Evolutionary conservation across 2,329 filamentous ascomycete genomes (phyloP).

Genomic region (Septoria petroselini): DNA sequence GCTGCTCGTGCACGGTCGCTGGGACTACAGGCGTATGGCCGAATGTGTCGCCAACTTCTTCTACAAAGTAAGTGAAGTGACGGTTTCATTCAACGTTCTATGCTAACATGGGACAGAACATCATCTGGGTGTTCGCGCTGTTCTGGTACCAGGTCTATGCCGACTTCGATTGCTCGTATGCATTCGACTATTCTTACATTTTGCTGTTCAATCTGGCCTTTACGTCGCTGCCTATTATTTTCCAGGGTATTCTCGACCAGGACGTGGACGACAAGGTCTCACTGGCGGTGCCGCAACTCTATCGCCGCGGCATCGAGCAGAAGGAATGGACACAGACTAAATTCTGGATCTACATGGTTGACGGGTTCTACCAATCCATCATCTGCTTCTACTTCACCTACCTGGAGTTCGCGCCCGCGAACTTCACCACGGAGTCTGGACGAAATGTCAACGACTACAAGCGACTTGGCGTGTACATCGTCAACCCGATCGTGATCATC

Average conservation of each 20-base stretch:
- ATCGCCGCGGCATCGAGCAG: conserved; percentile 90
- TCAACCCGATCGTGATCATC: conserved; percentile 75
- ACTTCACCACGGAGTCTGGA: conserved; percentile 69
- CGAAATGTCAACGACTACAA: conserved; percentile 73
- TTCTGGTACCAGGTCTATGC: conserved; percentile 98
- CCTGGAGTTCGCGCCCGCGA: conserved; percentile 67
- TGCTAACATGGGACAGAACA: conserved; percentile 60
- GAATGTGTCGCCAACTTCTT: conserved; percentile 99
- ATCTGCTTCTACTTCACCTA: conserved; percentile 93
- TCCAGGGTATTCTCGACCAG: conserved; percentile 96
- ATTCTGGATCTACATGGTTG: conserved; percentile 96
- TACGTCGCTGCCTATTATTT: conserved; percentile 87
- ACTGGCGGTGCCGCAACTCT: conserved; percentile 89
- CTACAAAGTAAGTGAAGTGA: conserved; percentile 67
- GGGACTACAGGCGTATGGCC: conserved; percentile 91
- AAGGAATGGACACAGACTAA: conserved; percentile 94
- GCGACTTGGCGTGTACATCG: conserved; percentile 83
- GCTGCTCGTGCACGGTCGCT: conserved; percentile 84
- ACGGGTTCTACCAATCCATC: conserved; percentile 91
- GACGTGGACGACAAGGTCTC: conserved; percentile 94
- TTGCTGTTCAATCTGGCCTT: conserved; percentile 95
- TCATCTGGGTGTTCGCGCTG: conserved; percentile 93
- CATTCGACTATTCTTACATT: conserved; percentile 98
- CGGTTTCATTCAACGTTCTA: background rate
- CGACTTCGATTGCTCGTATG: conserved; percentile 93